A percentile compares a stretch with the other conserved stretches of the same genome.
Evolutionary conservation across 768 basidiomycete species (phyloP).

Genomic region (Tricholoma sp.): DNA sequence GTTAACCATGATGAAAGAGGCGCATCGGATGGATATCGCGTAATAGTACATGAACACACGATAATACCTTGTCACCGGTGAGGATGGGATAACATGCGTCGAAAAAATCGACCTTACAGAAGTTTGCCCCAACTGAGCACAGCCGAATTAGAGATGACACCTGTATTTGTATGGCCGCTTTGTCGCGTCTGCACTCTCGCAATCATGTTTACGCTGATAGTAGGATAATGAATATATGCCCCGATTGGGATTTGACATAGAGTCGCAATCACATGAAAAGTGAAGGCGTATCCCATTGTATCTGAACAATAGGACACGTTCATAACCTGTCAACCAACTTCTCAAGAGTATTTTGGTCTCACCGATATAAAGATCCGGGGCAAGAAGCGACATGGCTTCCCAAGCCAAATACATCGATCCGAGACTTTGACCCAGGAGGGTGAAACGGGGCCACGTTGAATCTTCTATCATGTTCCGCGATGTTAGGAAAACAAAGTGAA

Average conservation of each 20-base stretch:
- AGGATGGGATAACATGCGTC: neutral
- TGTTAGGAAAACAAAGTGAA: constrained; percentile 80
- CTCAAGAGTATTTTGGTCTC: constrained; percentile 12
- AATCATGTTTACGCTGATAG: constrained; percentile 93
- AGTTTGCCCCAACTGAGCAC: constrained; percentile 60
- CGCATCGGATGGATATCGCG: constrained; percentile 62
- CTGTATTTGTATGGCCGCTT: constrained; percentile 59
- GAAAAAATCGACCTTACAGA: constrained; percentile 31
- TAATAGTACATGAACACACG: constrained; percentile 84
- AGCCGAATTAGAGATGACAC: constrained; percentile 47
- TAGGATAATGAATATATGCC: constrained; percentile 95
- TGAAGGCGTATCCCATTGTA: constrained; percentile 98
- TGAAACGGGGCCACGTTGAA: constrained; percentile 82
- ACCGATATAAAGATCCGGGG: constrained; percentile 94
- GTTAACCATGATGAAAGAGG: constrained; percentile 87
- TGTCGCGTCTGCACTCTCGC: constrained; percentile 61
- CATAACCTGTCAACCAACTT: constrained; percentile 6
- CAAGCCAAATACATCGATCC: constrained; percentile 81
- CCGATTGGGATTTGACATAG: constrained; percentile 69
- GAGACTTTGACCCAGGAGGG: constrained; percentile 85
- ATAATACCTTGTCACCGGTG: constrained; percentile 63
- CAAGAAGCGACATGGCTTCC: constrained; percentile 74
- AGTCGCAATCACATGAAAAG: constrained; percentile 70
- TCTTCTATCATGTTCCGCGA: constrained; percentile 75
- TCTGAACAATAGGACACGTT: constrained; percentile 43